These are phyloP conservation scores for Combretum micranthum DNA, from an alignment of 345 rosid species.

Conservation along the genomic window DNA sequence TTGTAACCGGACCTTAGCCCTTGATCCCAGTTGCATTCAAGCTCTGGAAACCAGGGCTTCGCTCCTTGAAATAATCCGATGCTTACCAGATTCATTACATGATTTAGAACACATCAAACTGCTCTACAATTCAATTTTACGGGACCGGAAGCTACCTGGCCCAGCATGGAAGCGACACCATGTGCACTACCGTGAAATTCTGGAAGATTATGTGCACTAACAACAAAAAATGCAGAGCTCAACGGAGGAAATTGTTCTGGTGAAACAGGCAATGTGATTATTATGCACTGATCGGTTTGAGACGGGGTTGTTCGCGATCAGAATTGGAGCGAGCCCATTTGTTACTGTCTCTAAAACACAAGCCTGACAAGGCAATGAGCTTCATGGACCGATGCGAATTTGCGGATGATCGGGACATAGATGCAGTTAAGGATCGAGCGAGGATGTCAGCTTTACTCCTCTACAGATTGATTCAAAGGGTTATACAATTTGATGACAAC, in stretches of 20 bases:
- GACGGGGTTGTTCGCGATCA: slow-evolving; percentile 82
- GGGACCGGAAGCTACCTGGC: slow-evolving; percentile 88
- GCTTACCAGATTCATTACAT: slow-evolving; percentile 84
- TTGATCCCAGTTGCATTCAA: slow-evolving; percentile 69
- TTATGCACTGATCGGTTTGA: slow-evolving; percentile 67
- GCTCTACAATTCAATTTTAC: slow-evolving; percentile 71
- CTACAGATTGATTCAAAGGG: slow-evolving; percentile 79
- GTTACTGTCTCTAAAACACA: slow-evolving; percentile 62
- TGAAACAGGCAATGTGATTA: slow-evolving; percentile 72
- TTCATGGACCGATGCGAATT: slow-evolving; percentile 82
- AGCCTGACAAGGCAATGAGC: slow-evolving; percentile 65
- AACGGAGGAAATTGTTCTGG: slow-evolving; percentile 71
- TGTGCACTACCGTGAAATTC: slow-evolving; percentile 79
- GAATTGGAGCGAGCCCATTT: slow-evolving; percentile 88
- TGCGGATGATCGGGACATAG: slow-evolving; percentile 54
- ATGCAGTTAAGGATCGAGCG: slow-evolving; percentile 65
- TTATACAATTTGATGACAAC: slow-evolving; percentile 46
- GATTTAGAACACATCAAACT: slow-evolving; percentile 92
- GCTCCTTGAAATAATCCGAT: slow-evolving; percentile 69
- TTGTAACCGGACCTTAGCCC: slow-evolving; percentile 85
- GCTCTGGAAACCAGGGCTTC: slow-evolving; percentile 91
- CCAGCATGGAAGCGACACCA: slow-evolving; percentile 92
- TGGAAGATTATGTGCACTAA: slow-evolving; percentile 60
- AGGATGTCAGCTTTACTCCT: slow-evolving; percentile 78
- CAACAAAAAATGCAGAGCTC: slow-evolving; percentile 51